Evolutionary conservation across 345 rosid genomes (phyloP).

Genomic region (Excoecaria agallocha): DNA sequence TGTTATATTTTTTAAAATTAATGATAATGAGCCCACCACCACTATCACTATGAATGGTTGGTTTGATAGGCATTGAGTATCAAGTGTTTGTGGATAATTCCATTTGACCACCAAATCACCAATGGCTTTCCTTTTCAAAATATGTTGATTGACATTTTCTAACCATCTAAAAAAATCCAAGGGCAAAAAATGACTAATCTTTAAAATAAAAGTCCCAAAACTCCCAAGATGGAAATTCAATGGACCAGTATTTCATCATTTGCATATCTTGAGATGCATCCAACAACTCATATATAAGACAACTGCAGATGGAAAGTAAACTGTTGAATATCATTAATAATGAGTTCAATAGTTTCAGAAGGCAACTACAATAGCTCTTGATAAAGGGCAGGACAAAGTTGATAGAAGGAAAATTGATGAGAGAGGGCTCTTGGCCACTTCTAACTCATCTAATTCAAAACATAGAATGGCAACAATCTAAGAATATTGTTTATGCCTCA

Average conservation of each 20-base stretch:
- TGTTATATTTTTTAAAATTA: too few species aligned
- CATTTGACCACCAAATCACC: conserved; percentile 9
- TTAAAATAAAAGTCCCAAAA: too few species aligned
- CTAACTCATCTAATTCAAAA: conserved; percentile 41
- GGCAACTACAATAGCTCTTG: conserved; percentile 20
- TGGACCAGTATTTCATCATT: not conserved
- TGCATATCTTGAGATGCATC: not conserved
- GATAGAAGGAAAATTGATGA: conserved; percentile 26
- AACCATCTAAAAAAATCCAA: too few species aligned
- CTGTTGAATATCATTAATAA: not conserved
- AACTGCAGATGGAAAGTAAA: not conserved
- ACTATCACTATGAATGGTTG: conserved; percentile 10
- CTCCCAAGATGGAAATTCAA: not conserved
- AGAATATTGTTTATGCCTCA: conserved; percentile 11
- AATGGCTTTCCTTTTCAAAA: not conserved
- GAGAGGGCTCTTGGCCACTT: conserved; percentile 48
- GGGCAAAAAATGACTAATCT: too few species aligned
- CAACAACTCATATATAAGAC: not conserved
- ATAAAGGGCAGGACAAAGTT: not conserved
- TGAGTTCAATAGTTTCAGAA: conserved; percentile 18
- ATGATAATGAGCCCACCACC: not conserved
- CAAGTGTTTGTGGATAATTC: conserved; percentile 11
- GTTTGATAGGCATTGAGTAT: not conserved
- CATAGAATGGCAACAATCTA: conserved; percentile 17
- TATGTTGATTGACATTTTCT: too few species aligned